Percentiles rank a stretch among this genome's conserved stretches.
Evolutionary conservation across 1,139 yeast species (phyloP).

Genomic region (Yueomyces sp.): DNA sequence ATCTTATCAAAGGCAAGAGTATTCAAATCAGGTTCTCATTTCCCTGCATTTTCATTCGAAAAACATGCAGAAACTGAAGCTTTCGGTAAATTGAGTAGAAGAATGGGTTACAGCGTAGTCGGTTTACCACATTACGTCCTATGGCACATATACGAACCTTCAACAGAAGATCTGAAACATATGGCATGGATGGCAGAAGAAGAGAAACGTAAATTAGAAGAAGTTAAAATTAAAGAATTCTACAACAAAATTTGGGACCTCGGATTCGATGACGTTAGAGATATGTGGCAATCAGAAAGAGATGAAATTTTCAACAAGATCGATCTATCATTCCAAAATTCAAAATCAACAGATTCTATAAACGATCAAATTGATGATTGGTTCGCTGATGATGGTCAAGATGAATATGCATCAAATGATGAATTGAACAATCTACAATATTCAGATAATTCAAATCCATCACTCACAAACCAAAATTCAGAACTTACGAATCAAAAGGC

Average conservation of each 20-base stretch:
- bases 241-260: conserved; percentile 66
- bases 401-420: too few species aligned
- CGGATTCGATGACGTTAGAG: conserved; percentile 64
- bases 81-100: conserved; percentile 71
- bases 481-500: too few species aligned
- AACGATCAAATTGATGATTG: conserved; percentile 46
- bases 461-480: too few species aligned
- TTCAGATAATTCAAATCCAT: too few species aligned
- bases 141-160: conserved; percentile 89
- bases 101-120: conserved; percentile 70
- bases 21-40: conserved; percentile 74
- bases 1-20: conserved; percentile 71
- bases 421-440: too few species aligned
- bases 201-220: conserved; percentile 46
- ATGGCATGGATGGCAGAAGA: conserved; percentile 97
- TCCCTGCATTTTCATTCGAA: conserved; percentile 80
- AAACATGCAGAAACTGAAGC: conserved; percentile 93
- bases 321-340: conserved; percentile 28
- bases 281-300: conserved; percentile 57
- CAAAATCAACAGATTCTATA: conserved; percentile 21
- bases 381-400: conserved; percentile 35
- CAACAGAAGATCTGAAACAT: conserved; percentile 74
- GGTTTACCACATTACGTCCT: conserved; percentile 85
- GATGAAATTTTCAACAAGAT: conserved; percentile 59
- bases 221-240: conserved; percentile 46